Percentiles rank a stretch among this genome's conserved stretches.
phyloP scores from a whole-genome alignment of 179 eudicot species.

The Spergularia azorica region DNA sequence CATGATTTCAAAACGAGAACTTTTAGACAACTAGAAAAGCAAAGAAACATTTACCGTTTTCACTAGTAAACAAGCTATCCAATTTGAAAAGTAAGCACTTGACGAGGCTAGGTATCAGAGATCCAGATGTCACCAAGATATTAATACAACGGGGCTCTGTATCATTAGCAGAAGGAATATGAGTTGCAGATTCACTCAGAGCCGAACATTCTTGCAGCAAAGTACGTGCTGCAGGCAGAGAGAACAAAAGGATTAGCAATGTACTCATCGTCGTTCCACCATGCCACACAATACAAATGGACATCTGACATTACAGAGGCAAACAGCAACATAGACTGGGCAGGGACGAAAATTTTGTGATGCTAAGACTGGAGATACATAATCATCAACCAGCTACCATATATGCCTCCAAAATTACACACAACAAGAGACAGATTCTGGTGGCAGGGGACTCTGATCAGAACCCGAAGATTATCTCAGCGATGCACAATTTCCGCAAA shows the following conservation, averaged over 20 bases:
- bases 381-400: background rate
- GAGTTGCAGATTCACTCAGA: slow-evolving; percentile 28
- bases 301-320: background rate
- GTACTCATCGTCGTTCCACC: background rate
- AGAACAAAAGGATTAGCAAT: background rate
- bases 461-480: too few relatives aligned
- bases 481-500: background rate
- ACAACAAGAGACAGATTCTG: background rate
- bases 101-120: slow-evolving; percentile 92
- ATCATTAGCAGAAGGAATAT: slow-evolving; percentile 11
- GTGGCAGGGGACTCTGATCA: too few relatives aligned
- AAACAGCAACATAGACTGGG: background rate
- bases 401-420: background rate
- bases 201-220: slow-evolving; percentile 76
- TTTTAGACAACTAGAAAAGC: background rate
- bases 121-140: slow-evolving; percentile 83
- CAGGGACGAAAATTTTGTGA: background rate
- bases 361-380: background rate
- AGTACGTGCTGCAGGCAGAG: slow-evolving; percentile 59
- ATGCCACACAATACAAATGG: background rate
- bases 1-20: background rate
- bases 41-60: slow-evolving; percentile 57
- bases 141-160: slow-evolving; percentile 47
- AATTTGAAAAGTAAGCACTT: slow-evolving; percentile 83
- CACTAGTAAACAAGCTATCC: slow-evolving; percentile 60